Evolutionary conservation across 164 flowering plant genomes (phyloP).

Genomic region (Cinnamomum chago): DNA sequence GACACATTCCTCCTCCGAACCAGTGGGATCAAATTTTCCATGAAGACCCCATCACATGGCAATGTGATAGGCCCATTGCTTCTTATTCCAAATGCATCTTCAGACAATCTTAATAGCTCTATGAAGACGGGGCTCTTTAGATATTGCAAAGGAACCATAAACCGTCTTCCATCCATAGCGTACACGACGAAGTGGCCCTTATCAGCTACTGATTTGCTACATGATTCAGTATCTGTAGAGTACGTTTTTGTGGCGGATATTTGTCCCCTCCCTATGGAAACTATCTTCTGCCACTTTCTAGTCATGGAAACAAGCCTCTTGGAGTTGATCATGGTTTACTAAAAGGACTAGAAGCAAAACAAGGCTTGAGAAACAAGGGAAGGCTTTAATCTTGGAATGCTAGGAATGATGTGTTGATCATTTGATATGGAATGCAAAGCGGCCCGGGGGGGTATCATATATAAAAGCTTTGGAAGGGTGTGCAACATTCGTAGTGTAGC

Average conservation of each 20-base stretch:
- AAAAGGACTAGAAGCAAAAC: too few relatives aligned
- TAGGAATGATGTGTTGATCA: background rate
- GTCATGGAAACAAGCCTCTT: conserved; percentile 9
- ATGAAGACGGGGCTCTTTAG: conserved; percentile 11
- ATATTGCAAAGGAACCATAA: conserved; percentile 22
- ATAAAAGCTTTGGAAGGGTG: background rate
- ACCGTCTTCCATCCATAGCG: conserved; percentile 19
- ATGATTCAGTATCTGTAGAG: too few relatives aligned
- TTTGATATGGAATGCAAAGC: background rate
- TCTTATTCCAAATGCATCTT: conserved; percentile 24
- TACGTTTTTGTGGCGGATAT: background rate
- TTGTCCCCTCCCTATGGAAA: conserved; percentile 1
- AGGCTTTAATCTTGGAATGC: background rate
- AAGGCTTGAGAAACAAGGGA: too few relatives aligned
- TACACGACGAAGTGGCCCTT: conserved; percentile 28
- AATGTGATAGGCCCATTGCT: conserved; percentile 18
- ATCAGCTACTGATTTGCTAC: background rate
- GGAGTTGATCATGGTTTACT: conserved; percentile 7
- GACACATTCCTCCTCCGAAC: background rate
- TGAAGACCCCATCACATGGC: conserved; percentile 21
- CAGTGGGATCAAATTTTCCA: conserved; percentile 16
- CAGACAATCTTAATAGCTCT: conserved; percentile 18
- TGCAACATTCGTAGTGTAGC: background rate
- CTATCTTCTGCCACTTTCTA: conserved; percentile 14
- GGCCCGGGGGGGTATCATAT: background rate